Evolutionary conservation across 2,329 filamentous ascomycete genomes (phyloP), one percentile per base, ranked within the genome.

Genomic region (Lachnellula suecica): DNA sequence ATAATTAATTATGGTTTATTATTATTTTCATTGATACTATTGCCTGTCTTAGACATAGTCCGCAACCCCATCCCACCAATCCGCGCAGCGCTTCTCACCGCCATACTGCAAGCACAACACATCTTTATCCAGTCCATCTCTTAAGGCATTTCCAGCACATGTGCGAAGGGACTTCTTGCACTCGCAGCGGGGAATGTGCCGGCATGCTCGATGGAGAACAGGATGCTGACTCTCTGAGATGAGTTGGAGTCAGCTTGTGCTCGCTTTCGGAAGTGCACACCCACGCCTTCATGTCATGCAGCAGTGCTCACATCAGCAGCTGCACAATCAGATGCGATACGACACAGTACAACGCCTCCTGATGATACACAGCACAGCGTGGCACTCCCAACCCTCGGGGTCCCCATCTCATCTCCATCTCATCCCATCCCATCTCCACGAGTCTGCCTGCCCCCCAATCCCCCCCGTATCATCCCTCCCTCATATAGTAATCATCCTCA

Each of bases 51-150:
- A 17, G 37, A 38, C 17, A 38, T 5, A 7, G n/a, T 8, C 11
- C 13, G 20, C 10, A 13, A 19, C 11, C 10, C 17, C n/a, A 22
- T 19, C 37, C 37, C 19, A 40, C 37, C 19, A 40, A 22, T 3
- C 19, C 37, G 10, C 37, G 17, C 37, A 40, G 37, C 37, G n/a
- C 37, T 44, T 44, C 43, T 44, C 43, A 44, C 43, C 43, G 43
- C 43, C n/a, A 11, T 2, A 29, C 13, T 44, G 43, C 43, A 44
- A 29, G 11, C 5, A 27, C 7, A 44, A 31, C 43, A 44, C 43
- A 44, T 19, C 37, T 40, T 13, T 19, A 4, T 40, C 37, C n/a
- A 2, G 11, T 20, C 15, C 7, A 19, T 40, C 19, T 10, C 20
- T 9, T 9, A 22, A n/a, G n/a, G n/a, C n/a, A 8, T 22, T 4